Evolutionary conservation across 139 green algal species (phyloP).

Genomic region (Gonium pectorale): DNA sequence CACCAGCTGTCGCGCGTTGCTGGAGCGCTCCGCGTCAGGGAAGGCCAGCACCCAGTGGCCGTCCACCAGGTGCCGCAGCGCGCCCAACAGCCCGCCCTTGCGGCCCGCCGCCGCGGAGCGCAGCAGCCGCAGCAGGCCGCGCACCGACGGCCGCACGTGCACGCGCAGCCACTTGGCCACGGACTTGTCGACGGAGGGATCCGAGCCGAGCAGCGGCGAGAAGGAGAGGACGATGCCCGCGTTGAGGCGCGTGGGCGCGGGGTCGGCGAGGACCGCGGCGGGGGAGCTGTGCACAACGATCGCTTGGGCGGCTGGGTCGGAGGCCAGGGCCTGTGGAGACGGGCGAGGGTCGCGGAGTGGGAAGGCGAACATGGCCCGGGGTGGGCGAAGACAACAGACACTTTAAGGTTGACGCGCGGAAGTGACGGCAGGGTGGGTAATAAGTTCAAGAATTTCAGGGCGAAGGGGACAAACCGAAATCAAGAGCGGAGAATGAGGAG

Average conservation of each 20-base stretch:
- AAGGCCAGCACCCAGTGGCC: slow-evolving; percentile 92
- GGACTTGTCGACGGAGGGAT: slow-evolving; percentile 63
- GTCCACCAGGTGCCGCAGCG: slow-evolving; percentile 75
- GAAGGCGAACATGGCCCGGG: no score
- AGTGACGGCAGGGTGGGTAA: no score
- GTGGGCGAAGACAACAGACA: no score
- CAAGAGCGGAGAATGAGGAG: no score
- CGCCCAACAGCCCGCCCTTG: slow-evolving; percentile 61
- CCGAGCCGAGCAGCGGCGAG: slow-evolving; percentile 79
- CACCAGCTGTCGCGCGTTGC: slow-evolving; percentile 63
- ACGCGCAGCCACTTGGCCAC: slow-evolving; percentile 86
- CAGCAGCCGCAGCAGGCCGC: slow-evolving; percentile 71
- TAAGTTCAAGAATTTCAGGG: neutral
- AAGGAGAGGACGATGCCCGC: slow-evolving; percentile 78
- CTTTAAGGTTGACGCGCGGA: no score
- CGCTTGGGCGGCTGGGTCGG: no score
- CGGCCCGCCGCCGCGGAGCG: slow-evolving; percentile 35
- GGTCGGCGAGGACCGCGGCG: no score
- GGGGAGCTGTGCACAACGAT: no score
- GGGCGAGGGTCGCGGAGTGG: no score
- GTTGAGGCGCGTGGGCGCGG: no score
- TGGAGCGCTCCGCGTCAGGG: slow-evolving; percentile 60
- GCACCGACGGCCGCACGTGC: slow-evolving; percentile 79
- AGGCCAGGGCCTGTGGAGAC: no score
- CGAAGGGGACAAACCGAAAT: no score